Conservation (phyloP, 176 grass and related monocot genomes). For the Lolium perenne region DNA sequence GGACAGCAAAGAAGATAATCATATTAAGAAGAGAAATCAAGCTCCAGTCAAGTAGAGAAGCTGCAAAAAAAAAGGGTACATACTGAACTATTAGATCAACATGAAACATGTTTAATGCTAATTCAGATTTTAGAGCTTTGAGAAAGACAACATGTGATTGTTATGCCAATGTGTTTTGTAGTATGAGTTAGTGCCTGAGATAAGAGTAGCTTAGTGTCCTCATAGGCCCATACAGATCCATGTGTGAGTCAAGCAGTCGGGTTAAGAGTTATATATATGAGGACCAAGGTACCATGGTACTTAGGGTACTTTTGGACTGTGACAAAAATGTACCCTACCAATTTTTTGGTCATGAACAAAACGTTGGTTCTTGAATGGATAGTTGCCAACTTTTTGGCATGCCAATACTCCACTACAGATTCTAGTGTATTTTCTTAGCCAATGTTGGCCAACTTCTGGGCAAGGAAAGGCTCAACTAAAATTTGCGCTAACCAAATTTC, state of each 20-base stretch:
- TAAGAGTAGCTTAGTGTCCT: not conserved
- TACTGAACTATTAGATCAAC: constrained; percentile 24
- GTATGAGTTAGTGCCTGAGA: not conserved
- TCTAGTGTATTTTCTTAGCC: no score
- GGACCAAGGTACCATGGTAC: not conserved
- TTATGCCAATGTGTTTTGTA: not conserved
- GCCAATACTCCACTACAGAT: no score
- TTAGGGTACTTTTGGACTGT: no score
- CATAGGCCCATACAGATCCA: not conserved
- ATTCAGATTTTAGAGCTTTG: constrained; percentile 19
- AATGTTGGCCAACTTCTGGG: no score
- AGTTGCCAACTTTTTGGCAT: no score
- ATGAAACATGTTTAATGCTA: not conserved
- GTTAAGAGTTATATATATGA: not conserved
- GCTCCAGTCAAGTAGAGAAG: constrained; percentile 86
- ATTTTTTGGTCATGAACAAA: no score
- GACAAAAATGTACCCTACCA: no score
- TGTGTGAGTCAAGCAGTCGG: not conserved
- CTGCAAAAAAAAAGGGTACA: constrained; percentile 48
- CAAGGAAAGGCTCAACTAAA: no score
- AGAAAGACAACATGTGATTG: constrained; percentile 10
- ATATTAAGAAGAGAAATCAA: constrained; percentile 87
- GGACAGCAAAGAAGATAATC: constrained; percentile 71
- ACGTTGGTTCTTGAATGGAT: no score
- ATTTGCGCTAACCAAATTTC: no score